A percentile compares a stretch with the other conserved stretches of the same genome.
Conservation (phyloP, 495 filamentous ascomycete species). For the Delitschia confertaspora region DNA sequence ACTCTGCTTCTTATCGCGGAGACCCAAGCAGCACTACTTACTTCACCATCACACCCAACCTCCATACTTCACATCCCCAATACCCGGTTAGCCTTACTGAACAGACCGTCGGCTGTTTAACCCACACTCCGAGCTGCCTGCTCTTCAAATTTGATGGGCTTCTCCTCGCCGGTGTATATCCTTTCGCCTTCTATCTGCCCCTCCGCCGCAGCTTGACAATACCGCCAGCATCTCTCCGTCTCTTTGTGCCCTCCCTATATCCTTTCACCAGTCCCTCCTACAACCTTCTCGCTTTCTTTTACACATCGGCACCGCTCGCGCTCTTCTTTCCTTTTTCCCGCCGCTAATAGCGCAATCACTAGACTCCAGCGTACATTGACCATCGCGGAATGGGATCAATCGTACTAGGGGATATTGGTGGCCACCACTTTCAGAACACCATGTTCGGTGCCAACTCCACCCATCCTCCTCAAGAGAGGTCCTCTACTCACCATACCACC, state of each 20-base stretch:
- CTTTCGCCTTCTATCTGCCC: neutral
- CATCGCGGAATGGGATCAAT: slow-evolving; percentile 30
- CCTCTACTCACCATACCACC: slow-evolving; percentile 20
- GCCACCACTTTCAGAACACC: slow-evolving; percentile 32
- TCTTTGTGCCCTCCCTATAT: slow-evolving; percentile 12
- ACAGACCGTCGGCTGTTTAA: too few relatives aligned
- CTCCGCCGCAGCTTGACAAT: neutral
- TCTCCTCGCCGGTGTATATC: too few relatives aligned
- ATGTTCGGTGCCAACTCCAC: slow-evolving; percentile 46
- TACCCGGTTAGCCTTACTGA: too few relatives aligned
- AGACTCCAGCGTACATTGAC: slow-evolving; percentile 1
- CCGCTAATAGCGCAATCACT: neutral
- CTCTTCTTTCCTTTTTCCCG: too few relatives aligned
- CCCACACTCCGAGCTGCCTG: too few relatives aligned
- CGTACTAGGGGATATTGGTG: slow-evolving; percentile 28
- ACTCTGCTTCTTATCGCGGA: too few relatives aligned
- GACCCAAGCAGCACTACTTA: too few relatives aligned
- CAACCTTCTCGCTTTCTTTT: neutral
- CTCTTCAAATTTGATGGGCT: too few relatives aligned
- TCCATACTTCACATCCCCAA: too few relatives aligned
- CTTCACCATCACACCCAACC: too few relatives aligned
- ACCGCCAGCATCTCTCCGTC: neutral
- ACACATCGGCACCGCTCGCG: neutral
- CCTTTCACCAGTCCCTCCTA: slow-evolving; percentile 5
- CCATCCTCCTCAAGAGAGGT: slow-evolving; percentile 31